Evolutionary conservation across 495 filamentous ascomycete species (phyloP).

Genomic region (Aspergillus ellipticus): DNA sequence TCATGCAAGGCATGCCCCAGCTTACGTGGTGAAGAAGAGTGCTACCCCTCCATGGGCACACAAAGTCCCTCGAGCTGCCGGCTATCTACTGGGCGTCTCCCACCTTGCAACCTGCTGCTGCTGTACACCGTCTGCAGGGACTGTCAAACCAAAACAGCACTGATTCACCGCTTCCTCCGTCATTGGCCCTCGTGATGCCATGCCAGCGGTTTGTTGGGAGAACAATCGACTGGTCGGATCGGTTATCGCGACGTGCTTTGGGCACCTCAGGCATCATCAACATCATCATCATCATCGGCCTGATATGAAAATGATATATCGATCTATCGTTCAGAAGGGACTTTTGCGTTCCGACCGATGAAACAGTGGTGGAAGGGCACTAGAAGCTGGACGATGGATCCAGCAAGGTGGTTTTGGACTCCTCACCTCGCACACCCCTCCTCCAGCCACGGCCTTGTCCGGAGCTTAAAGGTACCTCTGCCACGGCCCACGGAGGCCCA

Average conservation of each 20-base stretch:
- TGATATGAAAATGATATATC: no score
- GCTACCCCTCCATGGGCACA: not conserved
- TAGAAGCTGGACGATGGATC: not conserved
- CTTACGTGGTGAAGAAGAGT: conserved; percentile 5
- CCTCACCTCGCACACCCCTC: not conserved
- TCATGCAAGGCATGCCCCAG: conserved; percentile 1
- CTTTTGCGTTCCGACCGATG: not conserved
- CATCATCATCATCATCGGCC: no score
- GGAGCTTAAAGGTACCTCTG: not conserved
- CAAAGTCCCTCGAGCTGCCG: not conserved
- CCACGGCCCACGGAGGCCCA: no score
- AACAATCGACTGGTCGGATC: not conserved
- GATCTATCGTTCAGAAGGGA: not conserved
- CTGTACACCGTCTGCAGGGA: conserved; percentile 3
- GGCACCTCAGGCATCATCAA: not conserved
- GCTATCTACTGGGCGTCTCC: not conserved
- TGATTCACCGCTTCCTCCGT: conserved; percentile 16
- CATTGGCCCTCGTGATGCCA: conserved; percentile 16
- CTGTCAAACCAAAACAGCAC: conserved; percentile 4
- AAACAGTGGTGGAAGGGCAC: not conserved
- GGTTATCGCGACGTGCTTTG: not conserved
- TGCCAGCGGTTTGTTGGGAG: conserved; percentile 1
- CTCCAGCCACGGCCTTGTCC: conserved; percentile 9
- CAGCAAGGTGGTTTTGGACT: not conserved
- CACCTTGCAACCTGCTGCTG: not conserved